These are phyloP conservation scores for Funneliformis geosporum DNA, from an alignment of 192 early-diverging fungal genomes.

Conservation along the genomic window DNA sequence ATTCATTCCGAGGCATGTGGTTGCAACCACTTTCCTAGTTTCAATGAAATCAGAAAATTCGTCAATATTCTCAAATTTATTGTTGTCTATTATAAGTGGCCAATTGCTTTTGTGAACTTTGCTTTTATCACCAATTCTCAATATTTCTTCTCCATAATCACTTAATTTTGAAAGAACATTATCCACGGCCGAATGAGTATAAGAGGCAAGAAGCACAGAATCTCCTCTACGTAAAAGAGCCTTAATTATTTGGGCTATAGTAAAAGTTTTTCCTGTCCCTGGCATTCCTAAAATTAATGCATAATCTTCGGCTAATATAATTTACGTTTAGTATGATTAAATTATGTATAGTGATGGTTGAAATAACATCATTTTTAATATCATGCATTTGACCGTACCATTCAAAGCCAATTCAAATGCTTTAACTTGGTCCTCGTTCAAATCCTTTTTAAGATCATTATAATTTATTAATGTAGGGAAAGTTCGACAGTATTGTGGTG, in stretches of 20 bases:
- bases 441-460: slow-evolving; percentile 31
- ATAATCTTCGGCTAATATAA: slow-evolving; percentile 74
- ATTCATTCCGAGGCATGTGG: slow-evolving; percentile 84
- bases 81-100: slow-evolving; percentile 33
- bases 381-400: slow-evolving; percentile 30
- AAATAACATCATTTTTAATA: not conserved
- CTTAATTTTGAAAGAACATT: slow-evolving; percentile 87
- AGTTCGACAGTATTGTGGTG: slow-evolving; percentile 59
- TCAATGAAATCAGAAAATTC: slow-evolving; percentile 64
- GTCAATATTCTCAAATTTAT: slow-evolving; percentile 53
- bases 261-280: slow-evolving; percentile 95
- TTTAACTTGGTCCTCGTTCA: slow-evolving; percentile 74
- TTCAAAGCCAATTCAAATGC: slow-evolving; percentile 73
- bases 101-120: slow-evolving; percentile 59
- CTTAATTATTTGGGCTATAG: slow-evolving; percentile 76
- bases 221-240: slow-evolving; percentile 68
- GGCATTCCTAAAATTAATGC: slow-evolving; percentile 94
- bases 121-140: slow-evolving; percentile 73
- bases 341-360: no score
- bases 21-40: slow-evolving; percentile 71
- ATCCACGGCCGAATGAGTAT: slow-evolving; percentile 93
- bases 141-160: slow-evolving; percentile 61
- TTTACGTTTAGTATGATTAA: not conserved
- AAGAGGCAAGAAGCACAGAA: slow-evolving; percentile 81
- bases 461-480: not conserved